Evolutionary conservation across 2,329 filamentous ascomycete species (phyloP), one percentile per base, ranked within the genome.

Genomic region (Cercospora sp.): DNA sequence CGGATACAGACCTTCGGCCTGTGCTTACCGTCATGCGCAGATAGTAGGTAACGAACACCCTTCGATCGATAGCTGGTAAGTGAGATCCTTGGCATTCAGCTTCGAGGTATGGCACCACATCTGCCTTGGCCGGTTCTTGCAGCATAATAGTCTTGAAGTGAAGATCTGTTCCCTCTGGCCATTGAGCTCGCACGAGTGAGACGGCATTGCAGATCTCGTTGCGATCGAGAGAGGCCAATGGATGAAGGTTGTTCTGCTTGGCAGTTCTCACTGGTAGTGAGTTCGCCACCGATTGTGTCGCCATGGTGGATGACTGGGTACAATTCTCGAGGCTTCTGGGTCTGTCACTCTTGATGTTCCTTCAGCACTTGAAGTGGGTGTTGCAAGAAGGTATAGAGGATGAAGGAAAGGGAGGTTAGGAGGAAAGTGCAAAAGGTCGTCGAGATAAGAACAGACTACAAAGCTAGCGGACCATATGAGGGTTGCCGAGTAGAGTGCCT

Each of bases 71-170:
- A 77, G 85, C 64, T 24, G 72, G 73, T 43, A 68, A 69, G 9
- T 65, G 82, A 87, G 67, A 59, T 32, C 77, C 76, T 24, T 70
- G 51, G 61, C 70, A 72, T 59, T 78, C 77, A 13, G 76, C 76
- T 18, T 78, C 74, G 9, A 79, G 67, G 49, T 75, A 79, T 18
- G 75, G 74, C 1, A 77, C 62, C 26, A 73, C 68, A 34, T 78
- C 76, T 5, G 72, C 74, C 64, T 79, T 79, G 1, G 74, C 67
- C 4, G 78, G 78, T 66, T 79, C 78, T 45, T 77, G 71, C 5
- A 79, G 72, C 4, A 75, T 91, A 61, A 92, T 85, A 72, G 85
- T 86, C 80, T 92, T 92, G 83, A 88, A 89, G 62, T 89, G 85
- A 53, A 89, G 76, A 32, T 85, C 81, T 2, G 84, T 85, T 26